Percentiles rank a stretch among this genome's conserved stretches.
Evolutionary conservation across 1,139 yeast species (phyloP).

Genomic region (Yamadazyma sp.): DNA sequence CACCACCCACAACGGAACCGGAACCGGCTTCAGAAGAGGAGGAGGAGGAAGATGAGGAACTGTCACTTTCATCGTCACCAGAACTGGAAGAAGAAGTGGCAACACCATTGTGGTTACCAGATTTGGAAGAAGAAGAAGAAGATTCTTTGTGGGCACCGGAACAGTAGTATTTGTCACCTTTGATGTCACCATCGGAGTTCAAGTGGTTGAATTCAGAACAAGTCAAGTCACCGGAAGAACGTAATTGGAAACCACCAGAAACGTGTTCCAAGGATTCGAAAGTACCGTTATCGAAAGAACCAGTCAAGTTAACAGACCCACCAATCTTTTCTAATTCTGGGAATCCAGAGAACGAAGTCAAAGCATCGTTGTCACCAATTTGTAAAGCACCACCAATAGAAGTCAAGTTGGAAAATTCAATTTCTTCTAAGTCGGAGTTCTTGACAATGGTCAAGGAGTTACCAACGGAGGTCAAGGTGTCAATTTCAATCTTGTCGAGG

Average conservation of each 20-base stretch:
- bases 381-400: slow-evolving; percentile 85
- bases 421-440: slow-evolving; percentile 68
- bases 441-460: slow-evolving; percentile 75
- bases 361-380: slow-evolving; percentile 77
- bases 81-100: slow-evolving; percentile 29
- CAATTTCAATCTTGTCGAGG: slow-evolving; percentile 56
- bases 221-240: slow-evolving; percentile 73
- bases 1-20: slow-evolving; percentile 32
- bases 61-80: slow-evolving; percentile 16
- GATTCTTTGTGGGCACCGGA: slow-evolving; percentile 59
- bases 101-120: slow-evolving; percentile 27
- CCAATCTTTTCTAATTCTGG: slow-evolving; percentile 69
- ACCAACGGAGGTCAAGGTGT: slow-evolving; percentile 64
- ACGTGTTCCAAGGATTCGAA: slow-evolving; percentile 72
- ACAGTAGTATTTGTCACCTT: slow-evolving; percentile 88
- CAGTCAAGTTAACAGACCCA: slow-evolving; percentile 83
- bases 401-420: slow-evolving; percentile 70
- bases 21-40: slow-evolving; percentile 26
- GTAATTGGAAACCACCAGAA: slow-evolving; percentile 87
- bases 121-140: slow-evolving; percentile 45
- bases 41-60: slow-evolving; percentile 22
- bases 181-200: slow-evolving; percentile 72
- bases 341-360: slow-evolving; percentile 70
- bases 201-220: slow-evolving; percentile 73
- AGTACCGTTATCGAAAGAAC: slow-evolving; percentile 79